Evolutionary conservation across 1,284 basidiomycete genomes (phyloP), one percentile per base, ranked within the genome.

Genomic region (Rhizopogon parksii): DNA sequence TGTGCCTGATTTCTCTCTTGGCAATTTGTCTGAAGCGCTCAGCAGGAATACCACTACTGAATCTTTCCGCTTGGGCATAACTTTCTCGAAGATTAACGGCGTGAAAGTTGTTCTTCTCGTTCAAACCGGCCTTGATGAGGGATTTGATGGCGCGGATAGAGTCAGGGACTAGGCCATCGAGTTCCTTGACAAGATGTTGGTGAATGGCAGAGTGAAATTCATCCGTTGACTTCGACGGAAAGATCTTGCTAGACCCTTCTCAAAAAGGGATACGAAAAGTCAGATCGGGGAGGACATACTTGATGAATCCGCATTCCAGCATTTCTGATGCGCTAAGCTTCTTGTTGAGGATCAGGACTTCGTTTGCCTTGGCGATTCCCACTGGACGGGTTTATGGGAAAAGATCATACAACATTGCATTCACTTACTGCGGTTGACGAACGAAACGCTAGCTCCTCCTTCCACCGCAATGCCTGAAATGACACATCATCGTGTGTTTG

Each of bases 21-120:
- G 80, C 76, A 49, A 87, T 75, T 60, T 72, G 75, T n/a, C 57
- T 65, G 59, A 86, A 86, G 49, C 77, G 76, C 56, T 65, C 59
- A 1, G 52, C 39, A 5, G 84, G 85, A 36, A 79, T 64, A 0
- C 81, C 82, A 53, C 75, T 80, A n/a, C 74, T 75, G 57, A 85
- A 76, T 50, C 76, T 71, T 51, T 76, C 78, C 2, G 82, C 81
- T 68, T 86, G 83, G 8, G 77, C 80, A 59, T 83, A 84, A 52
- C 80, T 83, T 65, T 87, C 85, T 36, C 85, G 71, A 15, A 86
- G 66, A 58, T 84, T 85, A 9, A 78, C 78, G 4, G 77, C 78
- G 60, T 86, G 80, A 4, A 79, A 77, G 51, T 81, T 70, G 39
- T 84, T 84, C 64, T 77, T 82, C 57, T 85, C 84, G 40, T 77